phyloP scores from a whole-genome alignment of 2,329 filamentous ascomycete genomes.

The Pyrenophora seminiperda region DNA sequence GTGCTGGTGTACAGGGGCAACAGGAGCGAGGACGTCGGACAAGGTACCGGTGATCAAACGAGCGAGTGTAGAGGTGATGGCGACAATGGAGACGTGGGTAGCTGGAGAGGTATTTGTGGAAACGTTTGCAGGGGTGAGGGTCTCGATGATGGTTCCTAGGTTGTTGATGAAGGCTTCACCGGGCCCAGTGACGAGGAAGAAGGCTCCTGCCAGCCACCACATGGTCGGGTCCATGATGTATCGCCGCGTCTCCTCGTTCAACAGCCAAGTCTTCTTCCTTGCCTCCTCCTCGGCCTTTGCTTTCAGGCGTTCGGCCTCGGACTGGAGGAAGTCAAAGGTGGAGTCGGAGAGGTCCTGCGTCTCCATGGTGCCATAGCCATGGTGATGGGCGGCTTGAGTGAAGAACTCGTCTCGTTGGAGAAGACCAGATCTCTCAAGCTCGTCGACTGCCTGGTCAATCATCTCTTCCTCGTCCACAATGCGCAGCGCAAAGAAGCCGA shows the following conservation, averaged over 20 bases:
- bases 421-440: slow-evolving; percentile 86
- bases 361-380: slow-evolving; percentile 68
- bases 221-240: slow-evolving; percentile 90
- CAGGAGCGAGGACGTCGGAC: slow-evolving; percentile 81
- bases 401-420: slow-evolving; percentile 78
- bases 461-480: slow-evolving; percentile 85
- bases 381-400: slow-evolving; percentile 58
- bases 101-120: slow-evolving; percentile 66
- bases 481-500: slow-evolving; percentile 75
- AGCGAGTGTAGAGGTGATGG: slow-evolving; percentile 85
- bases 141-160: slow-evolving; percentile 88
- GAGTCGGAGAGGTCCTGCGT: slow-evolving; percentile 54
- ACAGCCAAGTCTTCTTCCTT: slow-evolving; percentile 83
- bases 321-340: slow-evolving; percentile 52
- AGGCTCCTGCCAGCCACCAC: slow-evolving; percentile 91
- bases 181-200: slow-evolving; percentile 90
- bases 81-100: slow-evolving; percentile 92
- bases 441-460: slow-evolving; percentile 87
- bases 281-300: slow-evolving; percentile 59
- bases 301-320: slow-evolving; percentile 54
- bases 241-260: slow-evolving; percentile 85
- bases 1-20: slow-evolving; percentile 59
- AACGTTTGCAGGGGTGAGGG: slow-evolving; percentile 71
- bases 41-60: slow-evolving; percentile 88
- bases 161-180: slow-evolving; percentile 99